Evolutionary conservation across 768 basidiomycete species (phyloP), one percentile per base, ranked within the genome.

Genomic region (Tylopilus intermedius): DNA sequence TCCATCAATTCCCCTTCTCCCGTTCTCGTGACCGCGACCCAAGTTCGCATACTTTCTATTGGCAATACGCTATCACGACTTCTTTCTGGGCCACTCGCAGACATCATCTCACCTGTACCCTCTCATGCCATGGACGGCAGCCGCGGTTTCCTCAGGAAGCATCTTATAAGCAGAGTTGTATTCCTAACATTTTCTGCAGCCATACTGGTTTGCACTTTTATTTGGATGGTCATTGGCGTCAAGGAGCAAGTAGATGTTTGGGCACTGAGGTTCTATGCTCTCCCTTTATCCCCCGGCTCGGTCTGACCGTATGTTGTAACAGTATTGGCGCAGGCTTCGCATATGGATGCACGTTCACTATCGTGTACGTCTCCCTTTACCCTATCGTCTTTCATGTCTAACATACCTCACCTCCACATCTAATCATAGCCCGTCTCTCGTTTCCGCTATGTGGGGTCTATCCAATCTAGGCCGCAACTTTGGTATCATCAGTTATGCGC

Each of bases 391-490:
- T 18, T 18, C 18, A 18, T 18, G 18, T 18, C 18, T 18, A 18
- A 18, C 18, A 18, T 18, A 18, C 18, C 18, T 18, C 18, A 18
- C 18, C 18, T 8, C 32, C 29, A 29, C 29, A 5, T 29, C 29
- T 37, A n/a, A 2, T 10, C 30, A 27, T 45, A 67, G 59, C 11
- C 89, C 90, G 2, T 82, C 86, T 49, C 76, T 92, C 27, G 69
- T 89, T 4, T 80, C 84, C 3, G 75, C 84, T 1, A 74, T 86
- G 21, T 92, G 88, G 86, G 90, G 90, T 11, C 64, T 76, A 26
- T 62, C 74, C n/a, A 78, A 88, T 56, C 71, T 84, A 5, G 90
- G 82, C 8, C 80, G 90, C 51, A 92, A 92, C 67, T 91, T 82
- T 54, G 88, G 88, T 22, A 67, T 88, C 35, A 62, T 89, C 51